Conservation (phyloP, 495 filamentous ascomycete genomes). For the Aspergillus heteromorphus region DNA sequence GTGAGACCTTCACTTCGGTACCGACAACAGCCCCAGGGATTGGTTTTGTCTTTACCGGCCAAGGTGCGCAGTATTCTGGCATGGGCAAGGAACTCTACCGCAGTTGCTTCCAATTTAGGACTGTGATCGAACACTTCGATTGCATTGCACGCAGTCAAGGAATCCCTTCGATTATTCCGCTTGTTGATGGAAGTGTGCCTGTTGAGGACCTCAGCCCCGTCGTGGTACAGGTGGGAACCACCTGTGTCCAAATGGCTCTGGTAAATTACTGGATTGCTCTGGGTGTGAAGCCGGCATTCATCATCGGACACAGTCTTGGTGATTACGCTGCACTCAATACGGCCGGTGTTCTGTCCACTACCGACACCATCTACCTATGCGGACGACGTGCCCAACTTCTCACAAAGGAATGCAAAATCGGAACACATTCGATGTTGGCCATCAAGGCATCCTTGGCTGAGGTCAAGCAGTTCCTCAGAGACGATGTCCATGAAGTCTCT, state of each 20-base stretch:
- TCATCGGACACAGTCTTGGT: conserved; percentile 73
- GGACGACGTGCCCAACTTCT: conserved; percentile 70
- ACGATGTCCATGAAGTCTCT: conserved; percentile 35
- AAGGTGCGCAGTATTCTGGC: conserved; percentile 51
- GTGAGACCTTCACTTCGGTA: conserved; percentile 34
- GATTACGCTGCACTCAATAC: conserved; percentile 78
- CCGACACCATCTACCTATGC: conserved; percentile 67
- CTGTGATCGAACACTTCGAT: conserved; percentile 65
- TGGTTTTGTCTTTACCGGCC: conserved; percentile 55
- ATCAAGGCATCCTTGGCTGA: conserved; percentile 29
- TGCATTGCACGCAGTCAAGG: conserved; percentile 62
- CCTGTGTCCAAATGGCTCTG: conserved; percentile 80
- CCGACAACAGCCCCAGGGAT: conserved; percentile 40
- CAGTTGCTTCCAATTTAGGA: conserved; percentile 60
- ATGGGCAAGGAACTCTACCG: conserved; percentile 70
- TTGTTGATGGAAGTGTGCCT: conserved; percentile 49
- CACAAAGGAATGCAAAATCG: conserved; percentile 60
- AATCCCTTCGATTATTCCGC: conserved; percentile 59
- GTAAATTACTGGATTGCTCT: conserved; percentile 74
- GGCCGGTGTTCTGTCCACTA: conserved; percentile 69
- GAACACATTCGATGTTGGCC: conserved; percentile 59
- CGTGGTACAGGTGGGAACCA: conserved; percentile 70
- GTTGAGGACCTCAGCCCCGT: conserved; percentile 61
- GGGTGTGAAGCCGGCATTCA: conserved; percentile 68
- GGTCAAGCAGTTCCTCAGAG: conserved; percentile 21